phyloP scores from a whole-genome alignment of 2,329 filamentous ascomycete species.

The Basipetospora chlamydospora region DNA sequence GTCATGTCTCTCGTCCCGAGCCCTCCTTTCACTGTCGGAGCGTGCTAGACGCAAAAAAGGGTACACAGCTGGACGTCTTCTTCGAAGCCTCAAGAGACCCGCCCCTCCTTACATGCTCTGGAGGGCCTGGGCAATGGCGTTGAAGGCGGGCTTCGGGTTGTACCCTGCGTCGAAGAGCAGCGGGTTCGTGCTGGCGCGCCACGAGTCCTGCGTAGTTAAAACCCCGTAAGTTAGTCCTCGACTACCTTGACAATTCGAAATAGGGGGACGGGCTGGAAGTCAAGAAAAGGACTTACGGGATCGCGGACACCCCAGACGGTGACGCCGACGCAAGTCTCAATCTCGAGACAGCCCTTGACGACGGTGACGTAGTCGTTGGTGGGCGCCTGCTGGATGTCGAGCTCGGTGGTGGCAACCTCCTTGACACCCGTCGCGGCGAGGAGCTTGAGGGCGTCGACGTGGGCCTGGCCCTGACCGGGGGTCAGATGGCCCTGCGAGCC shows the following conservation, averaged over 20 bases:
- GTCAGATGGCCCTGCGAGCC: constrained; percentile 40
- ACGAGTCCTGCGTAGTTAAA: constrained; percentile 32
- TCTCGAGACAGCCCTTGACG: constrained; percentile 40
- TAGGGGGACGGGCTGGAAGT: background rate
- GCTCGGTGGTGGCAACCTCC: constrained; percentile 52
- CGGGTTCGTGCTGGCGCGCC: constrained; percentile 32
- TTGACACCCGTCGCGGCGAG: constrained; percentile 33
- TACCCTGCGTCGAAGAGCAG: constrained; percentile 39
- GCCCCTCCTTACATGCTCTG: too few relatives aligned
- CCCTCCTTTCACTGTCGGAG: too few relatives aligned
- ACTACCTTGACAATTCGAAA: too few relatives aligned
- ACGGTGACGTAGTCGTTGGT: constrained; percentile 43
- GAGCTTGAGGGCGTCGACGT: constrained; percentile 33
- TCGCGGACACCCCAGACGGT: constrained; percentile 42
- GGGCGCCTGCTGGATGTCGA: constrained; percentile 48
- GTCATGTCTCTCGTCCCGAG: too few relatives aligned
- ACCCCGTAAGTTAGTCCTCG: too few relatives aligned
- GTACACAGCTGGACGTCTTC: too few relatives aligned
- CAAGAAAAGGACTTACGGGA: background rate
- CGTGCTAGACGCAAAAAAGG: too few relatives aligned
- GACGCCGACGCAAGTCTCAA: constrained; percentile 48
- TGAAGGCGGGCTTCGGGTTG: constrained; percentile 36
- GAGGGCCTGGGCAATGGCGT: constrained; percentile 20
- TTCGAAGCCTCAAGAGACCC: too few relatives aligned
- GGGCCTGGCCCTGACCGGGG: constrained; percentile 17